Percentiles rank a stretch among this genome's conserved stretches.
phyloP scores from a whole-genome alignment of 345 rosid species.

The Eucalyptus erythrocorys region DNA sequence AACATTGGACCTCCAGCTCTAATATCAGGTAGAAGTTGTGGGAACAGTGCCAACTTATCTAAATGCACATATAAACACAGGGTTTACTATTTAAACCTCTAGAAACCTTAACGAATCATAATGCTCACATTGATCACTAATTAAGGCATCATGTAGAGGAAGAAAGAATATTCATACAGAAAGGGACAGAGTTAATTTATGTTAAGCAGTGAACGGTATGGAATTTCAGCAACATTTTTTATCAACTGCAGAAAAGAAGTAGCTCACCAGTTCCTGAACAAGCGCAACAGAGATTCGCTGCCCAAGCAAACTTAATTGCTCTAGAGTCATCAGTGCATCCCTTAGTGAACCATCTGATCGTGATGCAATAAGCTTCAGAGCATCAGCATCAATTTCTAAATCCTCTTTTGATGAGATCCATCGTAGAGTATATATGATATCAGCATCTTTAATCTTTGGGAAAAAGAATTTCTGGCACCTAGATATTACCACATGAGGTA shows the following conservation, averaged over 20 bases:
- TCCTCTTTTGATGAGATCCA: slow-evolving; percentile 66
- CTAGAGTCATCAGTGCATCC: slow-evolving; percentile 95
- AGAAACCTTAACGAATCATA: background rate
- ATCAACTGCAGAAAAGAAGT: background rate
- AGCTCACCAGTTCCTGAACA: slow-evolving; percentile 90
- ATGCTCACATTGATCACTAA: background rate
- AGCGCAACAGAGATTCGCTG: slow-evolving; percentile 69
- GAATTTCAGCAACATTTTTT: background rate
- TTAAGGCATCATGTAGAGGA: background rate
- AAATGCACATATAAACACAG: background rate
- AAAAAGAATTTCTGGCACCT: slow-evolving; percentile 97
- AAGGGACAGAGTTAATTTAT: background rate
- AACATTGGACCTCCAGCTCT: background rate
- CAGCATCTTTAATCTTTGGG: slow-evolving; percentile 87
- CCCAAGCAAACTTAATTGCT: slow-evolving; percentile 88
- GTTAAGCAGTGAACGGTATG: background rate
- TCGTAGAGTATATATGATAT: slow-evolving; percentile 69
- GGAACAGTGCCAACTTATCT: background rate
- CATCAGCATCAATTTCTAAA: slow-evolving; percentile 64
- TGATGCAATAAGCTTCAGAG: slow-evolving; percentile 87
- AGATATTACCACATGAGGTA: slow-evolving; percentile 87
- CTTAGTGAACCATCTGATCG: slow-evolving; percentile 95
- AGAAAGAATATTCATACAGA: background rate
- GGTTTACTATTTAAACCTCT: background rate
- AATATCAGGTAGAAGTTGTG: background rate